Evolutionary conservation across 1,284 basidiomycete species (phyloP).

Genomic region (Sparassis latifolia): DNA sequence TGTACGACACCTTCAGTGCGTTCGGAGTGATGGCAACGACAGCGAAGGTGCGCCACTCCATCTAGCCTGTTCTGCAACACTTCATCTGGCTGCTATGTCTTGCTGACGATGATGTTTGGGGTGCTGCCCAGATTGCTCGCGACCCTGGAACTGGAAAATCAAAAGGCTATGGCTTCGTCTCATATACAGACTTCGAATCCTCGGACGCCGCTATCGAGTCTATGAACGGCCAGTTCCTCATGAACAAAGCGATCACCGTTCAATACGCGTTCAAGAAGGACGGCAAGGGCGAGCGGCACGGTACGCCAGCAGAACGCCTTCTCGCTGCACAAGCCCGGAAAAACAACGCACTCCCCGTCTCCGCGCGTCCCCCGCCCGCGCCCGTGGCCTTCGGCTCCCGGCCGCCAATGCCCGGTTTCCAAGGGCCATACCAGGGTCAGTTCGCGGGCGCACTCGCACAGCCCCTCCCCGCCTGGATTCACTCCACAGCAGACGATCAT

Average conservation of each 20-base stretch:
- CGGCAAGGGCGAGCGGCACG: constrained; percentile 95
- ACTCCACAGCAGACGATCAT: constrained; percentile 61
- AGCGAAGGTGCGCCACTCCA: constrained; percentile 63
- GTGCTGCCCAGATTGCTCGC: constrained; percentile 68
- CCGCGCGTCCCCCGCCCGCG: constrained; percentile 61
- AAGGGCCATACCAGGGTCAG: constrained; percentile 78
- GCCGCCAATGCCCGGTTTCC: constrained; percentile 57
- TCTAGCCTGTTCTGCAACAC: not conserved
- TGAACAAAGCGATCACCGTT: constrained; percentile 95
- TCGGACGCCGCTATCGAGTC: constrained; percentile 95
- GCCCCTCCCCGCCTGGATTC: constrained; percentile 62
- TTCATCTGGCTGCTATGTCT: not conserved
- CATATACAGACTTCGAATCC: constrained; percentile 95
- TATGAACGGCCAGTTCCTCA: constrained; percentile 96
- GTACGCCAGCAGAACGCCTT: constrained; percentile 90
- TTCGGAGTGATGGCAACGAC: constrained; percentile 93
- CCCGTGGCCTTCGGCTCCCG: constrained; percentile 61
- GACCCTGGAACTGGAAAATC: constrained; percentile 81
- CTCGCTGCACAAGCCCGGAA: constrained; percentile 94
- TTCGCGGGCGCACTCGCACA: constrained; percentile 78
- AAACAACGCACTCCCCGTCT: constrained; percentile 81
- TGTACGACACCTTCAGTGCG: constrained; percentile 93
- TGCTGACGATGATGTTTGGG: not conserved
- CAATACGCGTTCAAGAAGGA: constrained; percentile 99
- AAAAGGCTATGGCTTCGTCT: constrained; percentile 96